phyloP scores from a whole-genome alignment of 2,329 filamentous ascomycete species.

The Metarhizium anisopliae region DNA sequence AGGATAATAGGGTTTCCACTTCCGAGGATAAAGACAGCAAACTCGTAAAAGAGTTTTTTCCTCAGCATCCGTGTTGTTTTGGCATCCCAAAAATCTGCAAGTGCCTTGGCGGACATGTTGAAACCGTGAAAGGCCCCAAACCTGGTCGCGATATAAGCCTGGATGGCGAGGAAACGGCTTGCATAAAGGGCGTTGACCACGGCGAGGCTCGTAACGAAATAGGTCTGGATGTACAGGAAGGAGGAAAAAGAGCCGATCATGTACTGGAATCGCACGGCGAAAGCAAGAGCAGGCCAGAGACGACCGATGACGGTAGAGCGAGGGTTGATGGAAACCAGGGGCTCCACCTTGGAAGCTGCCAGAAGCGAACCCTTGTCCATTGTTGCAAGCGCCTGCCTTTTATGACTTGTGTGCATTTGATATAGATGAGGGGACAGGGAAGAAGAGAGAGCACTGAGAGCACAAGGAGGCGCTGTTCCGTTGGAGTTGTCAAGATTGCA shows the following conservation, averaged over 20 bases:
- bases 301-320: conserved; percentile 22
- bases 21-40: conserved; percentile 42
- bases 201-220: conserved; percentile 20
- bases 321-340: conserved; percentile 18
- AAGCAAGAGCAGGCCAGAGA: conserved; percentile 24
- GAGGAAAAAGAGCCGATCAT: conserved; percentile 21
- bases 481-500: not conserved
- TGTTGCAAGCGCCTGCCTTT: not conserved
- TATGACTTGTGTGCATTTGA: not conserved
- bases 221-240: conserved; percentile 22
- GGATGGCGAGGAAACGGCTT: conserved; percentile 16
- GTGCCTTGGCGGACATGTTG: conserved; percentile 19
- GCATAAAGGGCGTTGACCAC: conserved; percentile 15
- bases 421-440: not conserved
- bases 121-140: conserved; percentile 20
- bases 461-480: not conserved
- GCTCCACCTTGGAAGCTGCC: conserved; percentile 27
- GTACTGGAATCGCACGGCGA: conserved; percentile 26
- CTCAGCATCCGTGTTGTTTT: conserved; percentile 26
- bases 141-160: conserved; percentile 17
- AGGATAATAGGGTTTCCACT: conserved; percentile 39
- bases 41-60: conserved; percentile 41
- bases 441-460: not conserved
- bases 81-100: conserved; percentile 28
- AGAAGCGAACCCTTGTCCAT: conserved; percentile 30